These are phyloP conservation scores for Delitschia confertaspora DNA, from an alignment of 495 filamentous ascomycete species.

Conservation along the genomic window DNA sequence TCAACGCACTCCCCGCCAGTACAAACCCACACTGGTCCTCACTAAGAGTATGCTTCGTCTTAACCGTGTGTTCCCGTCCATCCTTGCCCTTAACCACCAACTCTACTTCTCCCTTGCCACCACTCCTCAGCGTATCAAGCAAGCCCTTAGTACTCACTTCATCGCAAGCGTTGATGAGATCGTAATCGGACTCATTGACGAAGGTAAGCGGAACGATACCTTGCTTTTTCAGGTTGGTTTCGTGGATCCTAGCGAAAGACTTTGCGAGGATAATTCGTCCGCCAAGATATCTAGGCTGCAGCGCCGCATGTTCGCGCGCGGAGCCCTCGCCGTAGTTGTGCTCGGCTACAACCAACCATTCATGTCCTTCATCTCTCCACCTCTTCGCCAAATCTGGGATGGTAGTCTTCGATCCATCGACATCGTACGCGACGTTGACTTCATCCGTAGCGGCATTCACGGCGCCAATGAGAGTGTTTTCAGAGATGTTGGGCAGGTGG, in stretches of 20 bases:
- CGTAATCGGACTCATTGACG: constrained; percentile 78
- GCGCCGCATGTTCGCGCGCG: constrained; percentile 90
- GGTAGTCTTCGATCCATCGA: constrained; percentile 52
- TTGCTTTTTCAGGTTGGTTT: constrained; percentile 99
- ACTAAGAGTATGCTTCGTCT: constrained; percentile 69
- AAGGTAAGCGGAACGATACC: constrained; percentile 91
- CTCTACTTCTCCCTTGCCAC: constrained; percentile 69
- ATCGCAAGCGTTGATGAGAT: constrained; percentile 70
- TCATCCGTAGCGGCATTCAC: constrained; percentile 85
- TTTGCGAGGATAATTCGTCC: constrained; percentile 82
- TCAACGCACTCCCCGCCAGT: constrained; percentile 87
- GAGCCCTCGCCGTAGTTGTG: constrained; percentile 97
- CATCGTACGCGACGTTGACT: constrained; percentile 82
- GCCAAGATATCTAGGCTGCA: constrained; percentile 89
- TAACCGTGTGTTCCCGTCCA: constrained; percentile 52
- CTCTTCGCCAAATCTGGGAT: constrained; percentile 80
- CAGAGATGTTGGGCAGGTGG: constrained; percentile 92
- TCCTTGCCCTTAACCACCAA: constrained; percentile 53
- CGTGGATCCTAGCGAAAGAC: constrained; percentile 92
- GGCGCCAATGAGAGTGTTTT: constrained; percentile 92
- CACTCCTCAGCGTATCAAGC: constrained; percentile 66
- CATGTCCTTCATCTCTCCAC: constrained; percentile 62
- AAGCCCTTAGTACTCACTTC: constrained; percentile 71
- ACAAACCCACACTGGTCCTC: constrained; percentile 85
- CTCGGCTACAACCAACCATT: constrained; percentile 93